Evolutionary conservation across 2,329 filamentous ascomycete species (phyloP).

Genomic region (Aspergillus proliferans): DNA sequence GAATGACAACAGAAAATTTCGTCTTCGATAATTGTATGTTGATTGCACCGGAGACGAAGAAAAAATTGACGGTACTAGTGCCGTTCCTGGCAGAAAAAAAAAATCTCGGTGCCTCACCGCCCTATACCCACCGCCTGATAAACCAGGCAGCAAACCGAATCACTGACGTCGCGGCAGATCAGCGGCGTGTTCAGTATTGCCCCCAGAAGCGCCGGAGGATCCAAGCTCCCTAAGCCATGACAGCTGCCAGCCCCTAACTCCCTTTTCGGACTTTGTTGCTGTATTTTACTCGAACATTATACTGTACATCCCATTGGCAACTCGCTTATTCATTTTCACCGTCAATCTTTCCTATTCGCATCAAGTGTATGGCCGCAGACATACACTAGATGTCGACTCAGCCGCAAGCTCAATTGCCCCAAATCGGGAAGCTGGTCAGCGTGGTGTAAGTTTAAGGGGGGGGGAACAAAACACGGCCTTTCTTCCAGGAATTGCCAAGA

Average conservation of each 20-base stretch:
- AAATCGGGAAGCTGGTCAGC: constrained; percentile 42
- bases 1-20: background rate
- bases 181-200: constrained; percentile 9
- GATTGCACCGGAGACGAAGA: constrained; percentile 2
- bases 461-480: background rate
- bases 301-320: constrained; percentile 6
- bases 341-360: constrained; percentile 10
- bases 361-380: constrained; percentile 29
- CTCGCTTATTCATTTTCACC: constrained; percentile 2
- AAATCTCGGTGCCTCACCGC: constrained; percentile 22
- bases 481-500: background rate
- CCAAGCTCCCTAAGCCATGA: background rate
- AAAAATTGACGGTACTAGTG: constrained; percentile 4
- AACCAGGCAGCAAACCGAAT: constrained; percentile 10
- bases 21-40: background rate
- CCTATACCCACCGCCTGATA: background rate
- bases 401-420: constrained; percentile 31
- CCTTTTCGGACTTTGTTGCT: background rate
- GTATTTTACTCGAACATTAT: background rate
- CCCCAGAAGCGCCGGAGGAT: background rate
- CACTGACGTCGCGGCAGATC: constrained; percentile 32
- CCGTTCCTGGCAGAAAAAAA: constrained; percentile 26
- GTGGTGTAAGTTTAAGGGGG: constrained; percentile 34
- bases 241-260: background rate
- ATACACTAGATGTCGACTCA: constrained; percentile 37